These are phyloP conservation scores for Cyberlindnera meyerae DNA, from an alignment of 805 yeast species.

Conservation along the genomic window DNA sequence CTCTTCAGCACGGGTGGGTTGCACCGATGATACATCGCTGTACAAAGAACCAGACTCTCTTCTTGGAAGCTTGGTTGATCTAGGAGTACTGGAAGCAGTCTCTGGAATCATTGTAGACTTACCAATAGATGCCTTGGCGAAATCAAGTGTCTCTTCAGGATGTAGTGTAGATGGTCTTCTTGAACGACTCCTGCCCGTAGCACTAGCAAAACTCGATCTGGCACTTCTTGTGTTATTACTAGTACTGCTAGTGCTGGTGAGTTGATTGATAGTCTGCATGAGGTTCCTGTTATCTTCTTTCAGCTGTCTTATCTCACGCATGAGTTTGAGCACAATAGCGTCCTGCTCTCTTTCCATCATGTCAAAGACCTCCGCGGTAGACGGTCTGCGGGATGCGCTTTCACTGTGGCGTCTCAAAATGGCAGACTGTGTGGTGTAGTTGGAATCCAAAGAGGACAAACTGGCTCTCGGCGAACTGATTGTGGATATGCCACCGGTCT, in stretches of 20 bases:
- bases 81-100: no score
- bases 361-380: constrained; percentile 48
- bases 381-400: constrained; percentile 21
- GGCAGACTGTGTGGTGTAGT: constrained; percentile 8
- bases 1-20: no score
- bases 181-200: constrained; percentile 6
- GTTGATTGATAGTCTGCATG: constrained; percentile 20
- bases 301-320: constrained; percentile 53
- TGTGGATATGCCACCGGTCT: constrained; percentile 8
- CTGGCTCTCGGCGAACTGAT: constrained; percentile 22
- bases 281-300: constrained; percentile 48
- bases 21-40: no score
- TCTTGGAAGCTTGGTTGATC: no score
- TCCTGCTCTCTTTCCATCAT: constrained; percentile 72
- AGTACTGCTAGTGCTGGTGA: constrained; percentile 14
- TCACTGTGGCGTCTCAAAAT: constrained; percentile 20
- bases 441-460: constrained; percentile 9
- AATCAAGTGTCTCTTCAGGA: constrained; percentile 8
- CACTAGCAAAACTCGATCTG: constrained; percentile 5
- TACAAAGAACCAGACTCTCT: no score
- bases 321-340: constrained; percentile 61
- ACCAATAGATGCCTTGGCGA: constrained; percentile 1
- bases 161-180: constrained; percentile 7
- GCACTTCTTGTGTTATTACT: constrained; percentile 8
- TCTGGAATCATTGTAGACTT: neutral